A percentile compares a stretch with the other conserved stretches of the same genome.
Conservation (phyloP, 495 filamentous ascomycete genomes). For the Penicillium alfredii region DNA sequence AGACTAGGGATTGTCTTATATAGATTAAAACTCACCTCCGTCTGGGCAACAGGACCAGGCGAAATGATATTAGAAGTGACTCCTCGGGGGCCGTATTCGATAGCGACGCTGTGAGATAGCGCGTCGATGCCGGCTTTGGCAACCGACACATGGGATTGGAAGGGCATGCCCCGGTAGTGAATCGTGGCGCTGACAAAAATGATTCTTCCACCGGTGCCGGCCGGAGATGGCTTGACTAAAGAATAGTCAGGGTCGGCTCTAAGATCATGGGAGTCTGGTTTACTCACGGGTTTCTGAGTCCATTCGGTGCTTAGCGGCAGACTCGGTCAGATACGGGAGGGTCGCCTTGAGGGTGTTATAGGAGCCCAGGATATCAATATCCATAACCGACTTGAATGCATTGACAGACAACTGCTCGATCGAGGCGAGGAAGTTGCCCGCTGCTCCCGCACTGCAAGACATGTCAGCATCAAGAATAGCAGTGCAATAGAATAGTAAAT, state of each 20-base stretch:
- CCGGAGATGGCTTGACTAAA: constrained; percentile 31
- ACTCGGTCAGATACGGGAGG: constrained; percentile 68
- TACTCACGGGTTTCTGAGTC: constrained; percentile 42
- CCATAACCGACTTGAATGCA: constrained; percentile 92
- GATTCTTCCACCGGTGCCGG: constrained; percentile 72
- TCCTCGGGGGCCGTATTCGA: constrained; percentile 85
- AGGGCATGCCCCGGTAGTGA: constrained; percentile 76
- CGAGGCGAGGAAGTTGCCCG: constrained; percentile 92
- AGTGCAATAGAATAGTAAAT: no score
- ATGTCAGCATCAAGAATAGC: no score
- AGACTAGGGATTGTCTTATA: constrained; percentile 1
- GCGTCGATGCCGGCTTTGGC: constrained; percentile 92
- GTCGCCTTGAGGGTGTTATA: constrained; percentile 95
- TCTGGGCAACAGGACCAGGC: constrained; percentile 68
- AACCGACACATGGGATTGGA: constrained; percentile 79
- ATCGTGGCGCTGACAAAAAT: constrained; percentile 85
- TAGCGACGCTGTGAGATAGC: constrained; percentile 62
- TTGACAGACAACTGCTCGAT: constrained; percentile 76
- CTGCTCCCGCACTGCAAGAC: constrained; percentile 85
- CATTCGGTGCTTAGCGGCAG: constrained; percentile 55
- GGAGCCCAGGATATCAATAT: constrained; percentile 90
- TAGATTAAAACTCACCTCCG: constrained; percentile 40
- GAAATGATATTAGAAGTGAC: constrained; percentile 85
- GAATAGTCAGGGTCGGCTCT: background rate
- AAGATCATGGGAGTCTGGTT: background rate